Base-by-base conservation (phyloP, 129 eudicot genomes). In the Arctium minus region DNA sequence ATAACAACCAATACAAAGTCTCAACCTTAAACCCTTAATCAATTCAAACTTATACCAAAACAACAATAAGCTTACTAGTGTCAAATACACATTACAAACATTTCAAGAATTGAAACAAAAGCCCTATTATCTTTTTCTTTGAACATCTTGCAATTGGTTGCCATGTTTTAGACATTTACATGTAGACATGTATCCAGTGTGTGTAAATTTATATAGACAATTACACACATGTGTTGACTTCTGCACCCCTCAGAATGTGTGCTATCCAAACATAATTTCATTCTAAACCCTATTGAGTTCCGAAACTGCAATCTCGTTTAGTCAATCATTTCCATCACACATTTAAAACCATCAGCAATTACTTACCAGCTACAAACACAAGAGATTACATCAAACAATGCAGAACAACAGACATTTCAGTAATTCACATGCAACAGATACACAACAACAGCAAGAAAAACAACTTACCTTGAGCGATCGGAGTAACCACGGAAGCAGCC, bases 391-490 rank as follows among this genome's bases (percentile, higher is more conserved):
- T 39, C 76, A 9, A 68, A 76, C 56, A 30, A 42, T 4, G 17
- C 30, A 79, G 32, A 40, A 18, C 36, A 1, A 48, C 17, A n/a
- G 4, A 72, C 33, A 74, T 53, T 38, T 65, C 4, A 67, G 31
- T 75, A 67, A 64, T 68, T 42, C 0, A 65, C 74, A 84, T 44
- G 79, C 74, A 82, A 62, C 6, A 80, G 77, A 71, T 48, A 71
- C 8, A 72, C 30, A 65, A 78, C 44, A 15, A 48, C 36, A 71
- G 15, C 37, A 29, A 56, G 2, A 48, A 18, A 38, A 42, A 83
- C 36, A 50, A 37, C 78, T 64, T n/a, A 5, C 94, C 94, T 85
- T 86, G 88, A 79, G 88, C 90, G 79, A 80, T 70, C 48, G 97
- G 91, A 12, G 94, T 85, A 38, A 81, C 82, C 5, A 87, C 89